phyloP scores from a whole-genome alignment of 768 basidiomycete genomes.

The Lactarius psammicola region DNA sequence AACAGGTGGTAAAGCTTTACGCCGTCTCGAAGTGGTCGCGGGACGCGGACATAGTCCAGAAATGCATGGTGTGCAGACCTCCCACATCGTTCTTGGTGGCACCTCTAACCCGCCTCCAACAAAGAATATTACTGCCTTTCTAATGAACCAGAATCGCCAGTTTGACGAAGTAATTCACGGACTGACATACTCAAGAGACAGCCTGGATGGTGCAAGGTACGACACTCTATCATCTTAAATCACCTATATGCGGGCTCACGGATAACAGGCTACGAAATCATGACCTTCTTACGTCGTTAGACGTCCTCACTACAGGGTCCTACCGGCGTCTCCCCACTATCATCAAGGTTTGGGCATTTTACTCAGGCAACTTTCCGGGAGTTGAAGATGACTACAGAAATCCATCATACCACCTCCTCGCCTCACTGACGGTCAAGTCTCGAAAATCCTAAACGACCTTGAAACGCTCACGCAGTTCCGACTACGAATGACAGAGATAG shows the following conservation, averaged over 20 bases:
- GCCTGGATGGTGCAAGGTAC: slow-evolving; percentile 76
- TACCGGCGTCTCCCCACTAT: slow-evolving; percentile 79
- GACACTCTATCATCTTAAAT: slow-evolving; percentile 23
- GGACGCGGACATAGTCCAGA: slow-evolving; percentile 80
- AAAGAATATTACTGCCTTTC: slow-evolving; percentile 85
- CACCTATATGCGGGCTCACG: neutral
- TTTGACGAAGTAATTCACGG: slow-evolving; percentile 68
- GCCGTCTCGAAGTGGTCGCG: slow-evolving; percentile 85
- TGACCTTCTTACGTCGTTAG: slow-evolving; percentile 87
- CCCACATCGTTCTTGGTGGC: neutral
- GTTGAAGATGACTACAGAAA: slow-evolving; percentile 49
- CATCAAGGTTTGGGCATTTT: slow-evolving; percentile 60
- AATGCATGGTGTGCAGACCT: slow-evolving; percentile 64
- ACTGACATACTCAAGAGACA: slow-evolving; percentile 63
- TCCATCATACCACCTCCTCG: slow-evolving; percentile 61
- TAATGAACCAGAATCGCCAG: slow-evolving; percentile 81
- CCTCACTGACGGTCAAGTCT: slow-evolving; percentile 63
- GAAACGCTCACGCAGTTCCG: slow-evolving; percentile 79
- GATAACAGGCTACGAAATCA: slow-evolving; percentile 79
- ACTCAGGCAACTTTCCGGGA: neutral
- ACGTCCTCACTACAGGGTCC: slow-evolving; percentile 83
- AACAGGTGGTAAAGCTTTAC: slow-evolving; percentile 86
- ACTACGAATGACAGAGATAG: slow-evolving; percentile 71
- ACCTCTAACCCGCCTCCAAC: neutral
- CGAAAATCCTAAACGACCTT: slow-evolving; percentile 64